These are phyloP conservation scores for Saccharomycopsis phalli DNA, from an alignment of 1,139 yeast genomes.

Conservation along the genomic window DNA sequence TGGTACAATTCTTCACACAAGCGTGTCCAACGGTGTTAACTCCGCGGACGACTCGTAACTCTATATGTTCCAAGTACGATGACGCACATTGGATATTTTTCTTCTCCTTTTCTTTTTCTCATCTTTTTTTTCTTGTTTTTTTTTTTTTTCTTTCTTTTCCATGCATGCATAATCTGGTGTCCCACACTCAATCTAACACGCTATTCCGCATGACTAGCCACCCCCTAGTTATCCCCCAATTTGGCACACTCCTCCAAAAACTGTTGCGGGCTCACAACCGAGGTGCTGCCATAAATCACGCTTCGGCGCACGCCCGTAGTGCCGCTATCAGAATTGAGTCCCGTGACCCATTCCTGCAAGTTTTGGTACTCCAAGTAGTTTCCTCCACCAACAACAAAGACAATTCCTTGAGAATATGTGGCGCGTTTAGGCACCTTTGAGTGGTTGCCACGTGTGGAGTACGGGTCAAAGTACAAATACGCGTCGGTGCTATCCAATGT, in stretches of 20 bases:
- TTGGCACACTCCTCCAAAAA: slow-evolving; percentile 66
- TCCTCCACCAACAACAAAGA: slow-evolving; percentile 95
- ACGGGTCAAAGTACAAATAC: slow-evolving; percentile 85
- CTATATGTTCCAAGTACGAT: too few species aligned
- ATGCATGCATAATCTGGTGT: background rate
- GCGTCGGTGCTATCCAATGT: slow-evolving; percentile 72
- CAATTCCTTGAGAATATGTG: slow-evolving; percentile 69
- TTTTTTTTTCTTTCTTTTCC: background rate
- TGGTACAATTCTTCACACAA: too few species aligned
- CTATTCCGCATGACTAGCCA: background rate
- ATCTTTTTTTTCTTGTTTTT: too few species aligned
- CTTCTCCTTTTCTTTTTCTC: too few species aligned
- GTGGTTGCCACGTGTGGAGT: slow-evolving; percentile 75
- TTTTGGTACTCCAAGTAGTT: slow-evolving; percentile 90
- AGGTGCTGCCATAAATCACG: slow-evolving; percentile 87
- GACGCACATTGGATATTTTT: too few species aligned
- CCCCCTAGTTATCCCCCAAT: slow-evolving; percentile 34
- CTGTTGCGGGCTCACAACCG: slow-evolving; percentile 63
- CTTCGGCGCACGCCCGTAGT: slow-evolving; percentile 20
- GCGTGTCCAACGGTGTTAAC: too few species aligned
- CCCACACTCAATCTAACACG: background rate
- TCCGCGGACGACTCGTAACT: too few species aligned
- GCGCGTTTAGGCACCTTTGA: slow-evolving; percentile 85
- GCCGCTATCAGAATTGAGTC: slow-evolving; percentile 28
- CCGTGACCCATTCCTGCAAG: slow-evolving; percentile 77